These are phyloP conservation scores for Aurinia saxatilis DNA, from an alignment of 345 rosid species.

Conservation along the genomic window DNA sequence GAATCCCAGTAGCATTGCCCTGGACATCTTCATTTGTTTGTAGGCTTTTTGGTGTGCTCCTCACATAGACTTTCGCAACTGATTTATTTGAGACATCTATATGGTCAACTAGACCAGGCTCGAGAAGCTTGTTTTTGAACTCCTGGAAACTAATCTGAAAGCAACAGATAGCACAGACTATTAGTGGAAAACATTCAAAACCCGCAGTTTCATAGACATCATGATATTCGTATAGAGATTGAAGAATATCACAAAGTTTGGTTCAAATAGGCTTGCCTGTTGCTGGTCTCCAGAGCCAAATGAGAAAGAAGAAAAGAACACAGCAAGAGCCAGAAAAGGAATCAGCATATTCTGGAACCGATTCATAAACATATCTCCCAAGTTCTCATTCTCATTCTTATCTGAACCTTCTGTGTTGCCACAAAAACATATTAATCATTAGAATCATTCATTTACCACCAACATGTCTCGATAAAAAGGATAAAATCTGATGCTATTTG, in stretches of 20 bases:
- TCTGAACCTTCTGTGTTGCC: constrained; percentile 62
- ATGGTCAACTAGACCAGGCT: constrained; percentile 89
- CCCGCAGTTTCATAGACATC: no score
- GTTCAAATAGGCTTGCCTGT: constrained; percentile 42
- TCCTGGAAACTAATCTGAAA: constrained; percentile 96
- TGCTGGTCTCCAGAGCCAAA: constrained; percentile 47
- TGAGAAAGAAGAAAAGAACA: constrained; percentile 42
- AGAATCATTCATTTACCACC: neutral
- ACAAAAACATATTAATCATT: constrained; percentile 2
- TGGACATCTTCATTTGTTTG: constrained; percentile 42
- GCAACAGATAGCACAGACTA: neutral
- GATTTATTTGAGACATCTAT: constrained; percentile 83
- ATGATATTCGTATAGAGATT: neutral
- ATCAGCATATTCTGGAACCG: constrained; percentile 43
- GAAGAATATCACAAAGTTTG: neutral
- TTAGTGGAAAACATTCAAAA: neutral
- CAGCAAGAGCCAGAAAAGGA: constrained; percentile 51
- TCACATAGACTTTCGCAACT: constrained; percentile 85
- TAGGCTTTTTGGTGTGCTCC: constrained; percentile 37
- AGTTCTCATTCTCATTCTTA: constrained; percentile 41
- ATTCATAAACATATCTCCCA: constrained; percentile 42
- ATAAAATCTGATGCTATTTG: neutral
- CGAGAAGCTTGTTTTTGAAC: constrained; percentile 90
- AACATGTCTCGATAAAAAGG: neutral
- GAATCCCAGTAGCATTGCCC: constrained; percentile 28